These are phyloP conservation scores for Cantharellus anzutake DNA, from an alignment of 768 basidiomycete species.

Conservation along the genomic window DNA sequence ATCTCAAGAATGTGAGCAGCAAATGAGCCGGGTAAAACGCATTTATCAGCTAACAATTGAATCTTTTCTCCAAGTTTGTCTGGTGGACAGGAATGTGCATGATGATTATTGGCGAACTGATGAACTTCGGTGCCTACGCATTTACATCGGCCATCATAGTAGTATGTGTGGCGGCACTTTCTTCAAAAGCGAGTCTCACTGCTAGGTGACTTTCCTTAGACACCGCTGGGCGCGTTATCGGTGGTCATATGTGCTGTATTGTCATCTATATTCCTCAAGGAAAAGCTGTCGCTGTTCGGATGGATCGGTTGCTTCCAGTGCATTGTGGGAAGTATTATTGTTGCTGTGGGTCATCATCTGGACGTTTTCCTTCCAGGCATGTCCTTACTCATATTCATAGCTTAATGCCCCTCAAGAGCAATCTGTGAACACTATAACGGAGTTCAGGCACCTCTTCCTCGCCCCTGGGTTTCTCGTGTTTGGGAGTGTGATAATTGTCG, in stretches of 20 bases:
- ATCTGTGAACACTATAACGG: constrained; percentile 45
- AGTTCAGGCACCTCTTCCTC: constrained; percentile 66
- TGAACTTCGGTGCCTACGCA: constrained; percentile 54
- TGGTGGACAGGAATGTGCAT: constrained; percentile 95
- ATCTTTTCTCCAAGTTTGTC: constrained; percentile 18
- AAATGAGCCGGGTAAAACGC: not conserved
- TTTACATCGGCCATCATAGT: constrained; percentile 89
- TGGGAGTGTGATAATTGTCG: constrained; percentile 24
- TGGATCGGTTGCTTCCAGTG: constrained; percentile 89
- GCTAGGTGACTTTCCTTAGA: constrained; percentile 15
- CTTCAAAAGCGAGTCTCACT: not conserved
- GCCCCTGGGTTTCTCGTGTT: constrained; percentile 64
- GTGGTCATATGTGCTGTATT: constrained; percentile 90
- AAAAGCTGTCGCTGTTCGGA: constrained; percentile 85
- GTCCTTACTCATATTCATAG: constrained; percentile 65
- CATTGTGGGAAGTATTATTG: constrained; percentile 36
- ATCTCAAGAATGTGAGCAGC: not conserved
- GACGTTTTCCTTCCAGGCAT: not conserved
- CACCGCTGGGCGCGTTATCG: constrained; percentile 91
- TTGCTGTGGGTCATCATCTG: not conserved
- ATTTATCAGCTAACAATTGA: not conserved
- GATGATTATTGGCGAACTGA: constrained; percentile 70
- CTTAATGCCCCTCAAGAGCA: constrained; percentile 68
- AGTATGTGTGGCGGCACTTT: not conserved
- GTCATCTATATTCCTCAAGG: constrained; percentile 84